phyloP scores from a whole-genome alignment of 106 monocot genomes.

The Xerophyta viscosa region DNA sequence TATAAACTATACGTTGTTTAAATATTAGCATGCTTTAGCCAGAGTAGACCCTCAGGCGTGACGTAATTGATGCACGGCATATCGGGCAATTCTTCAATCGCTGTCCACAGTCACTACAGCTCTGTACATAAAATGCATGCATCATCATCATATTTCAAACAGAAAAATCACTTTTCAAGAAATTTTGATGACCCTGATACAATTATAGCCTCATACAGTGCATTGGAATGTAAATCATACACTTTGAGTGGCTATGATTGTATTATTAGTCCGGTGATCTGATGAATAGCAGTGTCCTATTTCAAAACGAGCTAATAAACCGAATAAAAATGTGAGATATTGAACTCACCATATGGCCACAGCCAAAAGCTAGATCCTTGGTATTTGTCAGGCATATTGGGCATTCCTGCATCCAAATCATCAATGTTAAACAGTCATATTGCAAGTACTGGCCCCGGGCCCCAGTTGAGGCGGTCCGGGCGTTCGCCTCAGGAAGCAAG shows the following conservation, averaged over 20 bases:
- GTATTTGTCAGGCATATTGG: conserved; percentile 53
- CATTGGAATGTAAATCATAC: too few species aligned
- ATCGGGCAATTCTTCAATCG: conserved; percentile 24
- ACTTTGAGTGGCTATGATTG: too few species aligned
- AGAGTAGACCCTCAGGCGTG: conserved; percentile 16
- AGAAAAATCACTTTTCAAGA: not conserved
- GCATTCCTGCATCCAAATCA: conserved; percentile 26
- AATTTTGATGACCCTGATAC: not conserved
- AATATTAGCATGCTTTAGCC: conserved; percentile 3
- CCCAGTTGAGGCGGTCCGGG: too few species aligned
- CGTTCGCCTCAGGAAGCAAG: too few species aligned
- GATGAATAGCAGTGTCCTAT: too few species aligned
- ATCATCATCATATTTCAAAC: not conserved
- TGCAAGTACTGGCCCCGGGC: too few species aligned
- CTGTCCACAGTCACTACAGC: conserved; percentile 33
- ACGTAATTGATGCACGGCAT: conserved; percentile 12
- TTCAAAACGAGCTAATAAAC: too few species aligned
- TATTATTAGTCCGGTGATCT: too few species aligned
- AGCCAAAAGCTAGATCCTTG: conserved; percentile 57
- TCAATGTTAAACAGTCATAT: not conserved
- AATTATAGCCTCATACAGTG: not conserved
- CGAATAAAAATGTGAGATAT: not conserved
- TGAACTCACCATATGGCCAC: conserved; percentile 57
- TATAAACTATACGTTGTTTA: too few species aligned
- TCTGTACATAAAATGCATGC: conserved; percentile 10